A percentile compares a stretch with the other conserved stretches of the same genome.
Conservation (phyloP, 73 alveolate species). For the Urostyla sp. region DNA sequence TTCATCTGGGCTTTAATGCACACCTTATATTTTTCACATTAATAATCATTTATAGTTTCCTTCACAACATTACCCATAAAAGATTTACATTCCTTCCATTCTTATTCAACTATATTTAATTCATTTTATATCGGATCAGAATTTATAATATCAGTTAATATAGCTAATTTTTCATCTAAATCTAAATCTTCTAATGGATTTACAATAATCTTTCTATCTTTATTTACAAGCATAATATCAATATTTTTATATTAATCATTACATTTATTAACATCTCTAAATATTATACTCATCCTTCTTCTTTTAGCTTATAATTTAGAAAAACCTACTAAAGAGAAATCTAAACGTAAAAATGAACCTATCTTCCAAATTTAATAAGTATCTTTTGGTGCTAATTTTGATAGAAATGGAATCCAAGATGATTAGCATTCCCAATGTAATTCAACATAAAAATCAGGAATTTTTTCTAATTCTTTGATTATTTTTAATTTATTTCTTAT, state of each 20-base stretch:
- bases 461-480: conserved; percentile 42
- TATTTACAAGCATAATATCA: conserved; percentile 70
- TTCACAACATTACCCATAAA: conserved; percentile 64
- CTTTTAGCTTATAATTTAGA: conserved; percentile 77
- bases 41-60: conserved; percentile 52
- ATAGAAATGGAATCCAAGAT: conserved; percentile 80
- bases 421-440: conserved; percentile 89
- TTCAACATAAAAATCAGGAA: conserved; percentile 88
- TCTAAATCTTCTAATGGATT: conserved; percentile 89
- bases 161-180: conserved; percentile 84
- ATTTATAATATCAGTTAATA: conserved; percentile 81
- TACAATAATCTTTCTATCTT: conserved; percentile 67
- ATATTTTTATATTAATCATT: conserved; percentile 61
- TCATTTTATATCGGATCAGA: conserved; percentile 85
- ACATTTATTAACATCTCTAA: conserved; percentile 61
- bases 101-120: conserved; percentile 66
- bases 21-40: conserved; percentile 74
- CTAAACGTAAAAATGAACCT: conserved; percentile 80
- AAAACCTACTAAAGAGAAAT: conserved; percentile 83
- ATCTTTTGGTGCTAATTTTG: conserved; percentile 87
- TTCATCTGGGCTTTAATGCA: conserved; percentile 28
- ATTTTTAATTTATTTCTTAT: conserved; percentile 53
- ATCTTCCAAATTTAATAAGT: conserved; percentile 85
- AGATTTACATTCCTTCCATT: conserved; percentile 59
- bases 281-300: conserved; percentile 78